Evolutionary conservation across 805 yeast genomes (phyloP).

Genomic region (Kregervanrija fluxuum): DNA sequence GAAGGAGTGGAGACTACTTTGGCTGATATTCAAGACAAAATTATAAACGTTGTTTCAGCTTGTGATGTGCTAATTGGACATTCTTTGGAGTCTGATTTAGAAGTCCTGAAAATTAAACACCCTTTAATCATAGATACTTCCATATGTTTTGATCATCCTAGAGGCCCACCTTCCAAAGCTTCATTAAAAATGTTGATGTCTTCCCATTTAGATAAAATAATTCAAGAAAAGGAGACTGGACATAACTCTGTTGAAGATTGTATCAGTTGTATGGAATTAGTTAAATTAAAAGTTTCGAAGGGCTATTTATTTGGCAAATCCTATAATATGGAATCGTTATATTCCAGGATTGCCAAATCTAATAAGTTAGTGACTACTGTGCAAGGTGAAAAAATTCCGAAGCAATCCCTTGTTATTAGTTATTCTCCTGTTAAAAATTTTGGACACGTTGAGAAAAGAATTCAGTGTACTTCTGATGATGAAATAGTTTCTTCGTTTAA

Average conservation of each 20-base stretch:
- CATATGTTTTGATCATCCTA: slow-evolving; percentile 63
- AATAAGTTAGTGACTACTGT: slow-evolving; percentile 15
- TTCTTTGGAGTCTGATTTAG: slow-evolving; percentile 77
- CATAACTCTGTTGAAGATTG: slow-evolving; percentile 90
- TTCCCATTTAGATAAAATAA: slow-evolving; percentile 44
- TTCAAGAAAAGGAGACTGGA: slow-evolving; percentile 61
- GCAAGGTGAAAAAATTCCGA: slow-evolving; percentile 20
- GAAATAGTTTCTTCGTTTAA: slow-evolving; percentile 41
- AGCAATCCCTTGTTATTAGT: slow-evolving; percentile 21
- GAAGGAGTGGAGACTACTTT: slow-evolving; percentile 55
- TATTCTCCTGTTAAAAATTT: slow-evolving; percentile 10
- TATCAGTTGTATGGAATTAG: slow-evolving; percentile 66
- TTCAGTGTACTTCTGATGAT: slow-evolving; percentile 51
- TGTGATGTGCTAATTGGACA: slow-evolving; percentile 79
- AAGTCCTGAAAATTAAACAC: slow-evolving; percentile 65
- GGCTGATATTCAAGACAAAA: slow-evolving; percentile 55
- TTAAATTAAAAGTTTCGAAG: slow-evolving; percentile 58
- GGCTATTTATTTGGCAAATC: slow-evolving; percentile 62
- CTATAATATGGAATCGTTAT: slow-evolving; percentile 35
- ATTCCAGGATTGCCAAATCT: slow-evolving; percentile 27
- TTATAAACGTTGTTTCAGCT: slow-evolving; percentile 41
- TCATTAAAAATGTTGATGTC: slow-evolving; percentile 65
- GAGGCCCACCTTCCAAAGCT: slow-evolving; percentile 79
- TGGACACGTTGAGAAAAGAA: slow-evolving; percentile 24
- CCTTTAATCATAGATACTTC: slow-evolving; percentile 77